Base-by-base conservation (phyloP, 768 basidiomycete species). In the Collybia nuda region DNA sequence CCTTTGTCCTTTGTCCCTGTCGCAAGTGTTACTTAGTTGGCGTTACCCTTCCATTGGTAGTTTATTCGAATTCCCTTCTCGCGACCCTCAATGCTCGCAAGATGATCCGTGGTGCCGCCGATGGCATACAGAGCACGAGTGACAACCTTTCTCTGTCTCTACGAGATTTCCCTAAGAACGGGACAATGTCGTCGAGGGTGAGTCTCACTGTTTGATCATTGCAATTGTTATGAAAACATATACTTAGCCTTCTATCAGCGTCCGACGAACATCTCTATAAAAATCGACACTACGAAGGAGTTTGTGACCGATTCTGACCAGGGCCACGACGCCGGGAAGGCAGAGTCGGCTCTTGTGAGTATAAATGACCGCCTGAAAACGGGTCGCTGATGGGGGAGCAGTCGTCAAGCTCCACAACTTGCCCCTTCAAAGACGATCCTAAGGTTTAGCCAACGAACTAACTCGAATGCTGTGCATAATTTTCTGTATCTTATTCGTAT, bases 51-150 rank as follows among this genome's bases (percentile, higher is more conserved):
- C n/a, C n/a, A 2, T 36, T 47, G 24, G 15, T 11, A 83, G 81
- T 84, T 4, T 84, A 83, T 59, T 76, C 78, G 36, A 84, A 83
- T 59, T 75, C 80, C 4, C 75, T 84, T n/a, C 72, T 84, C 8
- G 80, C 80, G 0, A 82, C 81, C 0, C 71, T 83, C 44, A 84
- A 84, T 44, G 78, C 78, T 9, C 70, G 81, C 5, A 75, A 74
- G 46, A 71, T 69, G 66, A 72, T 82, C 45, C 73, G 74, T 35
- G 68, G 63, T 6, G 58, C 72, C 0, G 65, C 65, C 2, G 73
- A 73, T 37, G 69, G 64, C 3, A 62, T 76, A 11, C 65, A 73
- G 42, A 76, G 57, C 53, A 73, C 72, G 19, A 73, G 71, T 48
- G 73, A 75, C 22, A 67, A 73, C 44, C 37, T 72, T 22, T 69